Evolutionary conservation across 768 basidiomycete species (phyloP), one percentile per base, ranked within the genome.

Genomic region (Coprinopsis marcescibilis): DNA sequence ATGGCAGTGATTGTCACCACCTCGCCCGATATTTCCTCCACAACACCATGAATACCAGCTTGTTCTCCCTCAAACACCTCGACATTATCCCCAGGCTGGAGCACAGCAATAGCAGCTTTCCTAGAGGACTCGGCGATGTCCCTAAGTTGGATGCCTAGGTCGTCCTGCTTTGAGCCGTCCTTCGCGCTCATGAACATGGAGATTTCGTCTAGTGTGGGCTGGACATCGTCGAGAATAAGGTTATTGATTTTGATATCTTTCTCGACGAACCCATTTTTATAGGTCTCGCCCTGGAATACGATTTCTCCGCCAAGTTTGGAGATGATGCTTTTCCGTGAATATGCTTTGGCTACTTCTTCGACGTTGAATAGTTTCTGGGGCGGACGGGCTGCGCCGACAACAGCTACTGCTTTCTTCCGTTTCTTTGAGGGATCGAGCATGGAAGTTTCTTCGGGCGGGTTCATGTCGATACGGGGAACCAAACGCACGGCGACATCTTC

Each of bases 51-150:
- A 7, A 96, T 78, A 51, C 96, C 96, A 5, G 87, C 75, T 61
- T 97, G 93, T 65, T 97, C 93, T 34, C 96, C 96, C 62, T 97
- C 93, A 57, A 93, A 93, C 12, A 98, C 91, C 61, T 99, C 96
- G 37, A 99, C 83, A 54, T 92, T 89, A 66, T 99, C 96, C 39
- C 96, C 96, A 0, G 96, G 96, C 60, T 96, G 92, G n/a, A 99
- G 71, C 5, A 92, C 90, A 10, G 88, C 80, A 26, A 92, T 86
- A n/a, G 92, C 89, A 4, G 89, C 84, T 59, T 90, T 93, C 37
- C 85, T 73, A 1, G 94, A 89, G 2, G 91, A 90, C 62, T 95
- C 94, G 0, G 92, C 92, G 49, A 98, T 93, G 42, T 89, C 79
- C 12, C 87, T 87, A 35, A 97, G 71, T 61, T 98, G 91, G 38